phyloP scores from a whole-genome alignment of 2,329 filamentous ascomycete genomes.

The Zarea fungicola region DNA sequence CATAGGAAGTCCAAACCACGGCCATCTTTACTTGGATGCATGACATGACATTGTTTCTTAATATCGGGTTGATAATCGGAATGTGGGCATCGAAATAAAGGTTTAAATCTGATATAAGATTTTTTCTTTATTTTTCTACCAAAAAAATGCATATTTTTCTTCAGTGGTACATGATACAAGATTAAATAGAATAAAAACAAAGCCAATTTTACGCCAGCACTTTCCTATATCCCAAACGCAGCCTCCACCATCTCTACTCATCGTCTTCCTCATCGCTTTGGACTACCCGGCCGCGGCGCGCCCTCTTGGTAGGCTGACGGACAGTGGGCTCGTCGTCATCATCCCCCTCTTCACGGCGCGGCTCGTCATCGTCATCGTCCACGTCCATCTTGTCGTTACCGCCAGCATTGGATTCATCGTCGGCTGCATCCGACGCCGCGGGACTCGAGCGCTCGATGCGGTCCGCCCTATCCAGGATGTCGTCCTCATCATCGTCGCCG shows the following conservation, averaged over 20 bases:
- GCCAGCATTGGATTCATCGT: slow-evolving; percentile 20
- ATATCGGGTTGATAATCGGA: no score
- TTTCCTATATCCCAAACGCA: no score
- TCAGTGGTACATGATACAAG: no score
- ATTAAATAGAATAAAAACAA: no score
- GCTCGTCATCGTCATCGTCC: slow-evolving; percentile 47
- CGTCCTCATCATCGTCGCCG: slow-evolving; percentile 27
- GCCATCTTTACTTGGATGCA: no score
- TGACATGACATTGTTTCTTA: no score
- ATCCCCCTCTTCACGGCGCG: slow-evolving; percentile 28
- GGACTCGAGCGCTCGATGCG: slow-evolving; percentile 33
- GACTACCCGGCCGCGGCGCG: slow-evolving; percentile 46
- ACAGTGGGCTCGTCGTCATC: slow-evolving; percentile 42
- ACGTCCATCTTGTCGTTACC: slow-evolving; percentile 46
- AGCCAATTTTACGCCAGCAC: no score
- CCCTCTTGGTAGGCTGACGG: slow-evolving; percentile 40
- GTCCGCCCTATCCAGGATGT: slow-evolving; percentile 42
- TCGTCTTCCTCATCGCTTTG: slow-evolving; percentile 52
- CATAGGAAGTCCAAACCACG: no score
- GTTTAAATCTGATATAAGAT: no score
- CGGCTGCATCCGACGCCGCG: slow-evolving; percentile 27
- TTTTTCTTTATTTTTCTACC: no score
- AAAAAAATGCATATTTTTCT: no score
- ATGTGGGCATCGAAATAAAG: no score
- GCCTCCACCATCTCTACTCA: slow-evolving; percentile 21